These are phyloP conservation scores for Salix dunnii DNA, from an alignment of 345 rosid species.

Conservation along the genomic window DNA sequence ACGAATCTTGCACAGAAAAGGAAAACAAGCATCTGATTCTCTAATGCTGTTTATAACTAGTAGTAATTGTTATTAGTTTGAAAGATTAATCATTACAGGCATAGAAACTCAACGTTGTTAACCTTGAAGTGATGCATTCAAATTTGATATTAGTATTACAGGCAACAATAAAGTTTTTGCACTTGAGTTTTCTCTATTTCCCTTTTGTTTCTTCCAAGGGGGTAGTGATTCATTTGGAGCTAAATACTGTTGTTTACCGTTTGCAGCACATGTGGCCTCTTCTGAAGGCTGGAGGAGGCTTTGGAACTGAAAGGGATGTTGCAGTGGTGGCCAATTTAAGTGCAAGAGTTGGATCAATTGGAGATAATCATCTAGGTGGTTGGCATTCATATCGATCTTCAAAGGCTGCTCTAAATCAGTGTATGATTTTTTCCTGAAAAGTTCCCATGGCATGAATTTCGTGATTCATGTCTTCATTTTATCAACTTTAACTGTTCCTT, in stretches of 20 bases:
- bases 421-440: constrained; percentile 35
- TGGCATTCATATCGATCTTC: constrained; percentile 94
- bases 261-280: constrained; percentile 96
- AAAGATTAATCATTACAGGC: background rate
- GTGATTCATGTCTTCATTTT: background rate
- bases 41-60: background rate
- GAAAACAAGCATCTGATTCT: background rate
- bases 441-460: background rate
- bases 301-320: constrained; percentile 59
- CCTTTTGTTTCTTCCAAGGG: background rate
- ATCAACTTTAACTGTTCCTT: background rate
- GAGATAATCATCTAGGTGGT: constrained; percentile 81
- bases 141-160: background rate
- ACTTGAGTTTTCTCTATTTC: background rate
- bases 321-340: constrained; percentile 89
- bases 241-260: constrained; percentile 7
- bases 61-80: background rate
- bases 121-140: background rate
- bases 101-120: no score
- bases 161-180: background rate
- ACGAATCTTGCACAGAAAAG: background rate
- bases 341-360: constrained; percentile 84
- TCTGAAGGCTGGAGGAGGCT: constrained; percentile 75
- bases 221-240: background rate
- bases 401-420: constrained; percentile 79